A percentile compares a stretch with the other conserved stretches of the same genome.
phyloP scores from a whole-genome alignment of 805 yeast species.

The Isabelozyma gotoi region DNA sequence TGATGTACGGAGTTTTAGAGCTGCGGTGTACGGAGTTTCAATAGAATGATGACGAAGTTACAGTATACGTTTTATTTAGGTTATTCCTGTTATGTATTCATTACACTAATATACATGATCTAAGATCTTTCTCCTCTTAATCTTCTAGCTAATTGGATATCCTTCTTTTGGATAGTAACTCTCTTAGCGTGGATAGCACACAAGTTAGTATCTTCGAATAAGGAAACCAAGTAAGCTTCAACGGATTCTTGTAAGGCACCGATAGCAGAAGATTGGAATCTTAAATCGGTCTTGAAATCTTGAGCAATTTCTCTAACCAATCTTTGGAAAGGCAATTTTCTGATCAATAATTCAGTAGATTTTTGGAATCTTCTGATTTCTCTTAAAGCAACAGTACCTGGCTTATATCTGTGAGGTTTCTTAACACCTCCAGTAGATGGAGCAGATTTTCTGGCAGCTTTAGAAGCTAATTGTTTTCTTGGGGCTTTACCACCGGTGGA shows the following conservation, averaged over 20 bases:
- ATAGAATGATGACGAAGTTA: background rate
- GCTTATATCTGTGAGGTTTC: constrained; percentile 51
- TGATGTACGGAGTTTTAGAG: background rate
- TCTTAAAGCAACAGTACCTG: constrained; percentile 51
- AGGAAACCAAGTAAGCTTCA: constrained; percentile 47
- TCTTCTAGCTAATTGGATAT: constrained; percentile 49
- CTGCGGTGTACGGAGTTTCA: background rate
- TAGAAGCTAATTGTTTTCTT: constrained; percentile 49
- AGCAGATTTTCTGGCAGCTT: constrained; percentile 50
- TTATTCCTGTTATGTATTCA: background rate
- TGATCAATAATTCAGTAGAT: constrained; percentile 46
- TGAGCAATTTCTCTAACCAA: constrained; percentile 49
- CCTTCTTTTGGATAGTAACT: constrained; percentile 49
- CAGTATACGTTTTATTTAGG: background rate
- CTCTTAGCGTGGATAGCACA: constrained; percentile 51
- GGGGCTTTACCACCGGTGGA: constrained; percentile 52
- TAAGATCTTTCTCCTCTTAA: constrained; percentile 50
- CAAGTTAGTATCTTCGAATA: constrained; percentile 49
- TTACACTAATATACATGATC: constrained; percentile 7
- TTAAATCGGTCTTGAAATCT: constrained; percentile 47
- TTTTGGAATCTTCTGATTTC: constrained; percentile 50
- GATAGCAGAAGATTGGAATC: constrained; percentile 48
- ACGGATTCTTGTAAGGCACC: constrained; percentile 50
- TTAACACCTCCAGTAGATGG: constrained; percentile 48
- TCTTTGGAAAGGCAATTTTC: constrained; percentile 50